phyloP scores from a whole-genome alignment of 2,329 filamentous ascomycete species.

The Chaetothyriales sp. region DNA sequence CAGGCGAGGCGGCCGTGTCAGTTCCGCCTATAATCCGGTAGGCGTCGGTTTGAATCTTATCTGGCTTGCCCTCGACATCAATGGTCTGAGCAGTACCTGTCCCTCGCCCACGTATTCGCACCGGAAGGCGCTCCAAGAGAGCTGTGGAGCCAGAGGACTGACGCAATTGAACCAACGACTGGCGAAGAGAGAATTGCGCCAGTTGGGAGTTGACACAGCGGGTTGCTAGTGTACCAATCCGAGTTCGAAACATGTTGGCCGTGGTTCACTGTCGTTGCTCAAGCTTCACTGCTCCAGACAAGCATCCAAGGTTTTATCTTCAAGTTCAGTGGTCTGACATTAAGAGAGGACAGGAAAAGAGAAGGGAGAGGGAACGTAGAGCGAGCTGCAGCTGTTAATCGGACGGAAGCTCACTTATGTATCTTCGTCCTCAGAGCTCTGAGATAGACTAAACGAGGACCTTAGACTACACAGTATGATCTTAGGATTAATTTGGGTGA shows the following conservation, averaged over 20 bases:
- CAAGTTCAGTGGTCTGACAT: neutral
- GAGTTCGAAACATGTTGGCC: neutral
- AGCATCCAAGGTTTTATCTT: neutral
- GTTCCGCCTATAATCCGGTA: conserved; percentile 21
- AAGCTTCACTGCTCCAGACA: neutral
- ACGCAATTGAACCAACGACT: neutral
- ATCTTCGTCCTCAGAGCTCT: neutral
- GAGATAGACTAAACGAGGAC: neutral
- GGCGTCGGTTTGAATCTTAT: conserved; percentile 20
- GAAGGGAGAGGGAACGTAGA: neutral
- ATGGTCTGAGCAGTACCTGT: conserved; percentile 17
- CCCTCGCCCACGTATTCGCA: conserved; percentile 17
- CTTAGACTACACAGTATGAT: neutral
- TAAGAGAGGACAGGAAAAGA: neutral
- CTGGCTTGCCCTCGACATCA: conserved; percentile 18
- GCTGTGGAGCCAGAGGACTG: neutral
- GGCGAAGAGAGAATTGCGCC: neutral
- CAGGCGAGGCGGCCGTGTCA: conserved; percentile 20
- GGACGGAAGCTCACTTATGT: neutral
- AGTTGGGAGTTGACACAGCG: neutral
- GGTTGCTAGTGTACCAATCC: neutral
- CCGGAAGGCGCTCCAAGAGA: conserved; percentile 8
- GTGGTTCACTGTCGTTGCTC: neutral
- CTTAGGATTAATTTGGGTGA: neutral
- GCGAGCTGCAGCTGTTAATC: neutral